Conservation (phyloP, 495 filamentous ascomycete species). For the Penicillium bialowiezense region DNA sequence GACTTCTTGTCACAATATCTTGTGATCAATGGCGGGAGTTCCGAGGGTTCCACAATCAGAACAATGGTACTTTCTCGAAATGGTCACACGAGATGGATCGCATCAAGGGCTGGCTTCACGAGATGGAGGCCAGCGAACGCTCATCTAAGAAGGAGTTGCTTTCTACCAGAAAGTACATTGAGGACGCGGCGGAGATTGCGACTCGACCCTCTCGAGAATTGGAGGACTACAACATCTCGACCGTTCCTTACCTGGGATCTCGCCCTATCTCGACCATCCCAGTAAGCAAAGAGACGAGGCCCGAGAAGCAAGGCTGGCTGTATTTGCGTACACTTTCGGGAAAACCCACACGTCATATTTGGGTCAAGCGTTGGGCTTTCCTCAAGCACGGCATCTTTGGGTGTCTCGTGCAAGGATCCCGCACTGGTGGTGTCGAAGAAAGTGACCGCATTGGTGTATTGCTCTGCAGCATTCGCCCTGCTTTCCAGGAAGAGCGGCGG, state of each 20-base stretch:
- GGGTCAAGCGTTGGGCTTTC: conserved; percentile 93
- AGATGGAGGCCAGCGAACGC: conserved; percentile 82
- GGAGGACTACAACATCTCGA: conserved; percentile 85
- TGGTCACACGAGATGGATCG: conserved; percentile 80
- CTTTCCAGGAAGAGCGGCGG: conserved; percentile 86
- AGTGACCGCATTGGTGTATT: conserved; percentile 95
- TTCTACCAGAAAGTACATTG: conserved; percentile 75
- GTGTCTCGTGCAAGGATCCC: conserved; percentile 82
- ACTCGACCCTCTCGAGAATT: conserved; percentile 82
- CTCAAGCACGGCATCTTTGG: conserved; percentile 94
- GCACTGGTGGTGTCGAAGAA: conserved; percentile 85
- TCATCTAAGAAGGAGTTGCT: conserved; percentile 77
- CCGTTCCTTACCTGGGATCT: conserved; percentile 78
- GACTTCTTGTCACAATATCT: conserved; percentile 78
- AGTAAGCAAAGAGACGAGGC: conserved; percentile 36
- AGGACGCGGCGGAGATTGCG: conserved; percentile 67
- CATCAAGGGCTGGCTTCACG: conserved; percentile 84
- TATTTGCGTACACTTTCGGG: conserved; percentile 78
- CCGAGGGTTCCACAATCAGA: conserved; percentile 60
- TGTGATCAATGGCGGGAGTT: conserved; percentile 86
- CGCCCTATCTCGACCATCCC: conserved; percentile 59
- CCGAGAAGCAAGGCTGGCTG: conserved; percentile 94
- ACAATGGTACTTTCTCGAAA: conserved; percentile 54
- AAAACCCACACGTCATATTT: conserved; percentile 81
- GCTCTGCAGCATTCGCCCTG: conserved; percentile 86